Conservation (phyloP, 1,284 basidiomycete genomes). For the Amylostereum chailletii region DNA sequence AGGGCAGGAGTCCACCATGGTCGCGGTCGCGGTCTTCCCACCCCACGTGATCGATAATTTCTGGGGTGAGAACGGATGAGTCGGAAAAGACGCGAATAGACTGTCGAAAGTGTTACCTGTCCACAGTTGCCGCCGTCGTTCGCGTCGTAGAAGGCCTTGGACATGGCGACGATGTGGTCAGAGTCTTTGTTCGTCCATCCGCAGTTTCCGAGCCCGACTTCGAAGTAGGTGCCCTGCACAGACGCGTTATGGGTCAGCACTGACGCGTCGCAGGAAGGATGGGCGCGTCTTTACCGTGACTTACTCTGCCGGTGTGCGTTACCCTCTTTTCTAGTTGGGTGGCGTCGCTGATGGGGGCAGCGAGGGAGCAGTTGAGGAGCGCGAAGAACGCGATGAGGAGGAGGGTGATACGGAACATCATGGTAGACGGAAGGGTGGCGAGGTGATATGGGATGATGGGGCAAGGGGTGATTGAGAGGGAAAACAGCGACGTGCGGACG, state of each 20-base stretch:
- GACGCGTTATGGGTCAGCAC: background rate
- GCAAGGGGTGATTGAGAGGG: no score
- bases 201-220: constrained; percentile 34
- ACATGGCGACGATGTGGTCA: constrained; percentile 31
- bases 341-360: background rate
- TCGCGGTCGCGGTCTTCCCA: constrained; percentile 22
- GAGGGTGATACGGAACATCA: background rate
- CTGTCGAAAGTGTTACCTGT: constrained; percentile 18
- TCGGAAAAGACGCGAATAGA: background rate
- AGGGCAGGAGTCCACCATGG: constrained; percentile 26
- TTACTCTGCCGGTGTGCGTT: background rate
- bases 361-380: background rate
- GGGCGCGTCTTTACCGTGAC: background rate
- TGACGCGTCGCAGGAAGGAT: background rate
- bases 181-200: constrained; percentile 25
- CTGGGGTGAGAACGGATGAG: constrained; percentile 10
- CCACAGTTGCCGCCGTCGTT: constrained; percentile 26
- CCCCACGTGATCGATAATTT: constrained; percentile 23
- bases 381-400: background rate
- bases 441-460: no score
- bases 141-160: constrained; percentile 22
- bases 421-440: background rate
- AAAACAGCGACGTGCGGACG: no score
- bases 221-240: constrained; percentile 31
- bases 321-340: background rate